Evolutionary conservation across 805 yeast species (phyloP), one percentile per base, ranked within the genome.

Genomic region (Babjeviella inositovora): DNA sequence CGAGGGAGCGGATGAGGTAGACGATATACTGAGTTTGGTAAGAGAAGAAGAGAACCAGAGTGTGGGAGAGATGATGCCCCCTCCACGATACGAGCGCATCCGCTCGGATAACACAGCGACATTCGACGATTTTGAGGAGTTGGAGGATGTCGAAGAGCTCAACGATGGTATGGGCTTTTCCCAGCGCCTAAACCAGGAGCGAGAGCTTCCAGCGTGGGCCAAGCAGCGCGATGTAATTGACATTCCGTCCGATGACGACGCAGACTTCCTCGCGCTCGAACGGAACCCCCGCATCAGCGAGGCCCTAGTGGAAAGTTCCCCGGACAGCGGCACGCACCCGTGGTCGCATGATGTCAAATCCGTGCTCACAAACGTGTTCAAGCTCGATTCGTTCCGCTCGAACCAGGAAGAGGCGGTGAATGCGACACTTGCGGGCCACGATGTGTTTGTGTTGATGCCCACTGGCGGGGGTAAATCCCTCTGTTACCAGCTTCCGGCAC

Each of bases 401-500:
- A 79, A 87, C 43, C 98, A 90, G 41, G 47, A 75, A 17, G 90
- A 81, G 25, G 97, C 96, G 0, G 66, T 90, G 5, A 70, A 74
- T 36, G 73, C 93, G 2, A 73, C 80, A 15, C 39, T 73, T 15
- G 43, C 62, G 5, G 94, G 95, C 1, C 60, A 63, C 20, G 98
- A 90, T 44, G 93, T 80, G 0, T 82, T 90, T 50, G 96, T 90
- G 2, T 55, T 90, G 35, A 87, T 90, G 94, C 98, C 98, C 0
- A 90, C 98, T 1, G 98, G 98, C 18, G 98, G 98, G 23, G 98
- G 98, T 23, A 90, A 90, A 42, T 85, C 97, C 0, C 50, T 90
- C 15, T 90, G 98, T 43, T 90, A 85, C 46, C 98, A 90, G 46
- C 56, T 90, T 17, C 97, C 98, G 1, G 95, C 98, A 0, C 54